A percentile compares a stretch with the other conserved stretches of the same genome.
Evolutionary conservation across 108 stramenopile species (phyloP).

Genomic region (Nitzschia sp.): DNA sequence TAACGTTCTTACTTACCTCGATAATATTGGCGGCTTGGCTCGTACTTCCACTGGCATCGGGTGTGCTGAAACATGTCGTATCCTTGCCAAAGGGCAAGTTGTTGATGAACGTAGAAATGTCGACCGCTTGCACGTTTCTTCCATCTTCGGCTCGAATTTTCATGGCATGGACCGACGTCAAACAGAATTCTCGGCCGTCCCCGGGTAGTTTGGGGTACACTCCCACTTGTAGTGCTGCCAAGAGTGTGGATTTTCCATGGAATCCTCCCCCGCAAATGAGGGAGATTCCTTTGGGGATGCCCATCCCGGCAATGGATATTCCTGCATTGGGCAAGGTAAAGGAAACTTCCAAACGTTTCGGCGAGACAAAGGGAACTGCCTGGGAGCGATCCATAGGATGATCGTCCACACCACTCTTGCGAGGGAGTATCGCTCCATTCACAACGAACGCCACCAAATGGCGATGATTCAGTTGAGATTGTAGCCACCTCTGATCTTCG

Average conservation of each 20-base stretch:
- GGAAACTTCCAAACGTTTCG: conserved; percentile 45
- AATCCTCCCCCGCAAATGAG: conserved; percentile 98
- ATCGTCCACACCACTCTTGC: conserved; percentile 87
- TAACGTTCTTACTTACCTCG: conserved; percentile 86
- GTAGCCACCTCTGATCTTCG: conserved; percentile 83
- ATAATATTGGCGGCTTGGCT: conserved; percentile 94
- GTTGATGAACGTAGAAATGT: conserved; percentile 94
- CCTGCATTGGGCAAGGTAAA: conserved; percentile 50
- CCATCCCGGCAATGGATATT: conserved; percentile 84
- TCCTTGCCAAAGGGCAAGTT: conserved; percentile 90
- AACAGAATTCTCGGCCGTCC: conserved; percentile 94
- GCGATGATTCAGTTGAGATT: conserved; percentile 42
- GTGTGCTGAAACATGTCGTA: conserved; percentile 78
- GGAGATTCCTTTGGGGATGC: conserved; percentile 89
- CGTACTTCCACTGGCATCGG: conserved; percentile 92
- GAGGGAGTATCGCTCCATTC: conserved; percentile 88
- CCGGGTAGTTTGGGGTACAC: conserved; percentile 94
- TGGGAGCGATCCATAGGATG: conserved; percentile 65
- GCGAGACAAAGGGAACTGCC: conserved; percentile 68
- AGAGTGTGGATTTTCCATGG: conserved; percentile 95
- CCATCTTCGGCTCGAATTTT: conserved; percentile 98
- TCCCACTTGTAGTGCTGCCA: conserved; percentile 89
- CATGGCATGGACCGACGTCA: conserved; percentile 66
- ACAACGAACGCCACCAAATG: conserved; percentile 86
- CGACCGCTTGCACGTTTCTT: conserved; percentile 62